Base-by-base conservation (phyloP, 768 basidiomycete genomes). In the Rhodotorula kratochvilovae region DNA sequence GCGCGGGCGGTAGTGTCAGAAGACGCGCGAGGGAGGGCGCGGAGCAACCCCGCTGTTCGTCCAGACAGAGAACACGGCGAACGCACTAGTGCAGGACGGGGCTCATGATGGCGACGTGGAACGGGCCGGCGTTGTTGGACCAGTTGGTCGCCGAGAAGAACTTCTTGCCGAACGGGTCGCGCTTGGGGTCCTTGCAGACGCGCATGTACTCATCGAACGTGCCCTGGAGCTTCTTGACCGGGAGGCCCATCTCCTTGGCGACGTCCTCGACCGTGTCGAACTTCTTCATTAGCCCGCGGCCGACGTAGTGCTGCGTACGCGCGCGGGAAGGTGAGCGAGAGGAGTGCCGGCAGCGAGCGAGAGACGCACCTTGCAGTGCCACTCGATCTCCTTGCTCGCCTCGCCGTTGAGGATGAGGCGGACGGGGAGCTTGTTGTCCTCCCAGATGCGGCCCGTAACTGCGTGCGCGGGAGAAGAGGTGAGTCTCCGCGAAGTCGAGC, bases 161-260 rank as follows among this genome's bases (percentile, higher is more conserved):
- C 85, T 95, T 94, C 86, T 97, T 97, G 77, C 92, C 92, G 77
- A 92, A 98, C n/a, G 91, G 92, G 82, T 97, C 95, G 78, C 90
- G 90, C 58, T 78, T 80, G 84, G 93, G 88, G 59, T 87, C 85
- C 76, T 87, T 86, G 55, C 87, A 88, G 66, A 85, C 85, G 59
- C 84, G 82, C 80, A 92, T 94, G 83, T 98, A 97, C 56, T 89
- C 87, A 71, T 92, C 90, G 76, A 96, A 81, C 2, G 92, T 94
- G 85, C 92, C 89, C 84, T 90, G 90, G 76, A 98, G 86, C 42
- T 87, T 86, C 39, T 85, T 84, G 35, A 90, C 85, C n/a, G 85
- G 80, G 70, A 96, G 81, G 56, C 90, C 90, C 80, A 96, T 92
- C 81, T 96, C 94, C 83, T 96, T 95, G 29, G 95, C 90, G 55